A percentile compares a stretch with the other conserved stretches of the same genome.
Conservation (phyloP, 495 filamentous ascomycete genomes). For the Hypoxylon fragiforme region DNA sequence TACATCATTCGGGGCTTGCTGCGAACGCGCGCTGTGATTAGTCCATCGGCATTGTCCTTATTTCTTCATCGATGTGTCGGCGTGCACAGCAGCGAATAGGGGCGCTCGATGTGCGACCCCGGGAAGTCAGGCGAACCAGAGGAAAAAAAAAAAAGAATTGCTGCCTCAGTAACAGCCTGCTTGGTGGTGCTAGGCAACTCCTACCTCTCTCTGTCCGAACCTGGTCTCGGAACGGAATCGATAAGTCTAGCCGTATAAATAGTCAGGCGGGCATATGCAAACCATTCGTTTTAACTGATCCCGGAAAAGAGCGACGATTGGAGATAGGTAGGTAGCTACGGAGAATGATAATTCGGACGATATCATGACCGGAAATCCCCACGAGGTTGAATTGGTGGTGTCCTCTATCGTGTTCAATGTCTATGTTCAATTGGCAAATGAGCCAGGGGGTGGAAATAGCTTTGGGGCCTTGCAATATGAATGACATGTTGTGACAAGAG, state of each 20-base stretch:
- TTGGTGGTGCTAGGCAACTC: background rate
- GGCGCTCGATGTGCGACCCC: background rate
- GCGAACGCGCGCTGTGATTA: too few relatives aligned
- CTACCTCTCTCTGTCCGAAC: background rate
- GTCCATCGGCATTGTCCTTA: too few relatives aligned
- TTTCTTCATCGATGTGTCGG: background rate
- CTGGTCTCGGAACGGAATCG: background rate
- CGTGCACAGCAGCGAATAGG: background rate
- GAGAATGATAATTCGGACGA: background rate
- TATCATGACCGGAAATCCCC: background rate
- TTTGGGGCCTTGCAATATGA: too few relatives aligned
- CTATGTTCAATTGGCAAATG: too few relatives aligned
- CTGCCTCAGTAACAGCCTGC: background rate
- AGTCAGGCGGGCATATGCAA: too few relatives aligned
- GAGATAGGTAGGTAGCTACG: background rate
- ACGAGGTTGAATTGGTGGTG: background rate
- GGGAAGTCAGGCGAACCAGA: background rate
- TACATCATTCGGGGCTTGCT: background rate
- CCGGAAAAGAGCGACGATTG: background rate
- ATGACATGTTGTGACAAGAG: too few relatives aligned
- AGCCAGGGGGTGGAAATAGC: too few relatives aligned
- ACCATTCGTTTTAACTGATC: background rate
- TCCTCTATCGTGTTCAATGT: too few relatives aligned
- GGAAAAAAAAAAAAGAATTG: background rate
- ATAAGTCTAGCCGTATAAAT: too few relatives aligned